Evolutionary conservation across 2,329 filamentous ascomycete genomes (phyloP).

Genomic region (Corynespora cassiicola): DNA sequence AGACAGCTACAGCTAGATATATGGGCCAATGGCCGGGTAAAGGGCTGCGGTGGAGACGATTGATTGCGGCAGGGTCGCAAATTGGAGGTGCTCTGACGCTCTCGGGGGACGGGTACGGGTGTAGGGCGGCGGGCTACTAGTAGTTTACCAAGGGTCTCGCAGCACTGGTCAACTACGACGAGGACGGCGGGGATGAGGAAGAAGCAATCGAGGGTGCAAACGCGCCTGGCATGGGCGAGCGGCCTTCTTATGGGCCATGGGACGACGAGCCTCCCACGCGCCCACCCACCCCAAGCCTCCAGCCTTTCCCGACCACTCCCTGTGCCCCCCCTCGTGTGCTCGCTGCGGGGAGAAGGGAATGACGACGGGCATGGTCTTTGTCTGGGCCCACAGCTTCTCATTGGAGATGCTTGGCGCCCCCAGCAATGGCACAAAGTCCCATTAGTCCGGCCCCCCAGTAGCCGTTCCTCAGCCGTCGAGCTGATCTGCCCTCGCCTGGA

Average conservation of each 20-base stretch:
- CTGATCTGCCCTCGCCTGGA: constrained; percentile 2
- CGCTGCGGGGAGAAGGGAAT: constrained; percentile 42
- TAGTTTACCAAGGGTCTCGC: constrained; percentile 21
- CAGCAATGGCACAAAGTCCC: constrained; percentile 15
- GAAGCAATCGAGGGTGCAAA: neutral
- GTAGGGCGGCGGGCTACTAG: neutral
- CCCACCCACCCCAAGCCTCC: too few species aligned
- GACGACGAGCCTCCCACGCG: neutral
- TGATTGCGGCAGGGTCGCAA: constrained; percentile 35
- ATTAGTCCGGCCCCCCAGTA: constrained; percentile 17
- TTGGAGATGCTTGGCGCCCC: constrained; percentile 12
- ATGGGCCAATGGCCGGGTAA: constrained; percentile 44
- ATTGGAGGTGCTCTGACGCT: constrained; percentile 26
- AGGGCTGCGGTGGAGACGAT: constrained; percentile 38
- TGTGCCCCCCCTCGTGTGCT: constrained; percentile 32
- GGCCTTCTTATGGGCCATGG: constrained; percentile 10
- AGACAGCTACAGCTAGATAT: constrained; percentile 21
- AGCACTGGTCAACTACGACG: constrained; percentile 28
- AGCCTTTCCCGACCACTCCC: neutral
- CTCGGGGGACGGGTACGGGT: too few species aligned
- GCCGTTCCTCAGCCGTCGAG: constrained; percentile 5
- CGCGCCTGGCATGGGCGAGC: constrained; percentile 19
- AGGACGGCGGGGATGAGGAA: constrained; percentile 2
- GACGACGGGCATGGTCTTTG: constrained; percentile 36
- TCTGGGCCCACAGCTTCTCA: constrained; percentile 32